A percentile compares a stretch with the other conserved stretches of the same genome.
These are phyloP conservation scores for Symbiodinium natans DNA, from an alignment of 73 alveolate species.

Conservation along the genomic window DNA sequence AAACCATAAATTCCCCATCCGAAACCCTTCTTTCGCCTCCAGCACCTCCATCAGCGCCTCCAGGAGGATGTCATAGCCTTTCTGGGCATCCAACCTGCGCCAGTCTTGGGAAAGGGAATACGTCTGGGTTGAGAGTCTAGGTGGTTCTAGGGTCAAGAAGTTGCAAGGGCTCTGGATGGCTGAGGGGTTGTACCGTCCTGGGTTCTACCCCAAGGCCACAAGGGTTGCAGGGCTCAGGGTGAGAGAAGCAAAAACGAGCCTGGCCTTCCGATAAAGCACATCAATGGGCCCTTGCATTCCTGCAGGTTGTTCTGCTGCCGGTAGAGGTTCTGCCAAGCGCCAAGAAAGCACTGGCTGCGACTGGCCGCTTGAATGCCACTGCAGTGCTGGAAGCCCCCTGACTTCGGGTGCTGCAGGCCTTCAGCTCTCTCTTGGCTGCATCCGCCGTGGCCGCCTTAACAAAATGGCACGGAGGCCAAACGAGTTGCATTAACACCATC, in stretches of 20 bases:
- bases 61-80: conserved; percentile 59
- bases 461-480: background rate
- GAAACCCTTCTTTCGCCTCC: background rate
- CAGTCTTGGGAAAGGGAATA: too few species aligned
- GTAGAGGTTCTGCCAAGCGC: background rate
- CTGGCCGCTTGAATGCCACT: too few species aligned
- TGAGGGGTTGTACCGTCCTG: too few species aligned
- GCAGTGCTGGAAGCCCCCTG: too few species aligned
- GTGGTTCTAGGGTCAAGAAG: too few species aligned
- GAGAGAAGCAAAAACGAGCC: background rate
- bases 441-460: background rate
- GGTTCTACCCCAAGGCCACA: too few species aligned
- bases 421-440: conserved; percentile 8
- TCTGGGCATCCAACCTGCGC: conserved; percentile 75
- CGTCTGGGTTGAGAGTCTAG: too few species aligned
- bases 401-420: background rate
- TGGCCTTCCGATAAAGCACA: background rate
- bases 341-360: too few species aligned
- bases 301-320: conserved; percentile 16
- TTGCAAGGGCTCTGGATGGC: too few species aligned
- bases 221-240: too few species aligned
- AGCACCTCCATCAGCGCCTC: conserved; percentile 71
- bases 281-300: conserved; percentile 1
- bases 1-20: too few species aligned
- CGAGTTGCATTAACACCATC: background rate